Conservation (phyloP, 1,284 basidiomycete species). For the Leccinum proliferum region DNA sequence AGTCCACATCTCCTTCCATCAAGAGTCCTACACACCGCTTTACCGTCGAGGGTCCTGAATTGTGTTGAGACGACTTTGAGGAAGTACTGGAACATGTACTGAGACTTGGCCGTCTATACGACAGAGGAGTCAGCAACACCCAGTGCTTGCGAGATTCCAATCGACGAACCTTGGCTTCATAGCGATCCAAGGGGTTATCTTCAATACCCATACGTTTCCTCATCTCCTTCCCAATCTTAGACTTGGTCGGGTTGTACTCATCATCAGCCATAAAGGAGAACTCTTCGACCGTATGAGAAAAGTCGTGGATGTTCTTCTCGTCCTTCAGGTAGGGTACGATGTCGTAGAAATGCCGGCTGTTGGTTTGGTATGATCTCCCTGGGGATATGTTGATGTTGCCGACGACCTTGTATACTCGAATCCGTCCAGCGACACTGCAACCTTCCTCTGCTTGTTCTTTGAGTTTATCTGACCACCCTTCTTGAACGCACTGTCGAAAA, state of each 20-base stretch:
- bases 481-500: conserved; percentile 71
- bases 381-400: conserved; percentile 88
- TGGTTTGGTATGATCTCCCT: conserved; percentile 90
- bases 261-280: conserved; percentile 84
- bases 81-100: conserved; percentile 97
- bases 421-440: conserved; percentile 87
- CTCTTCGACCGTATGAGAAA: conserved; percentile 85
- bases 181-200: conserved; percentile 78
- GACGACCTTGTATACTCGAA: conserved; percentile 96
- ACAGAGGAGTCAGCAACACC: conserved; percentile 6
- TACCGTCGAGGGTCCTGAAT: conserved; percentile 78
- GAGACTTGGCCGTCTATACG: conserved; percentile 54
- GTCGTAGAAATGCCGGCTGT: conserved; percentile 82
- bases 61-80: conserved; percentile 95
- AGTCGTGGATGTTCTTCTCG: conserved; percentile 87
- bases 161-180: conserved; percentile 51
- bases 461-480: conserved; percentile 94
- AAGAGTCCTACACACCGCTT: conserved; percentile 44
- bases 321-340: conserved; percentile 94
- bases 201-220: conserved; percentile 73
- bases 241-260: conserved; percentile 66
- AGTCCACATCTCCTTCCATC: conserved; percentile 2
- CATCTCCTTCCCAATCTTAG: conserved; percentile 57
- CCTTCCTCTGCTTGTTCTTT: conserved; percentile 92
- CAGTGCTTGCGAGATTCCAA: not conserved